Conservation (phyloP, 208 protist species). For the Wallacemonas rigidus region DNA sequence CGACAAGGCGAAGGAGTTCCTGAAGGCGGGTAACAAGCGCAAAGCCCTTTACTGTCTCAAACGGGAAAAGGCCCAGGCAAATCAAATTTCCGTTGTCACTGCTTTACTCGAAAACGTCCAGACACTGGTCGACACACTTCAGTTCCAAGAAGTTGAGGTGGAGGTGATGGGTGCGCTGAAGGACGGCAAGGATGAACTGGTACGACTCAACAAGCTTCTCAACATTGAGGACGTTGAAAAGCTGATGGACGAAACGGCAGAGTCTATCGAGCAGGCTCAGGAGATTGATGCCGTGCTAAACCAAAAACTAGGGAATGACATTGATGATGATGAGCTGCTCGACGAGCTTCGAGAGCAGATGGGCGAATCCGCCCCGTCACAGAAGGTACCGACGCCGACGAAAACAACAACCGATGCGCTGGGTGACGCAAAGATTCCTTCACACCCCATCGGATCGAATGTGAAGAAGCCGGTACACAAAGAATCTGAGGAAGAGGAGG, state of each 20-base stretch:
- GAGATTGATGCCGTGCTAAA: constrained; percentile 68
- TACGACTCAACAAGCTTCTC: constrained; percentile 80
- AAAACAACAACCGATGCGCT: not conserved
- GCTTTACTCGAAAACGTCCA: constrained; percentile 85
- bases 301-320: constrained; percentile 40
- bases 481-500: not conserved
- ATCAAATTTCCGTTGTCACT: constrained; percentile 58
- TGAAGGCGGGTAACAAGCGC: constrained; percentile 64
- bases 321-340: constrained; percentile 71
- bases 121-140: constrained; percentile 71
- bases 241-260: constrained; percentile 73
- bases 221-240: constrained; percentile 82
- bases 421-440: constrained; percentile 28
- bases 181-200: constrained; percentile 72
- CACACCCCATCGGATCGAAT: not conserved
- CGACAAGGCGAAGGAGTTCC: constrained; percentile 64
- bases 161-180: constrained; percentile 71
- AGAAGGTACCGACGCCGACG: constrained; percentile 24
- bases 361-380: constrained; percentile 6
- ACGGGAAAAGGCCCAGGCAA: constrained; percentile 54
- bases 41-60: constrained; percentile 87
- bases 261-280: constrained; percentile 72
- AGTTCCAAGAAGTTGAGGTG: constrained; percentile 76
- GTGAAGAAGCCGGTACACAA: constrained; percentile 8
- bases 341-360: constrained; percentile 39